Conservation (phyloP, 495 filamentous ascomycete species). For the Chlorociboria aeruginascens region DNA sequence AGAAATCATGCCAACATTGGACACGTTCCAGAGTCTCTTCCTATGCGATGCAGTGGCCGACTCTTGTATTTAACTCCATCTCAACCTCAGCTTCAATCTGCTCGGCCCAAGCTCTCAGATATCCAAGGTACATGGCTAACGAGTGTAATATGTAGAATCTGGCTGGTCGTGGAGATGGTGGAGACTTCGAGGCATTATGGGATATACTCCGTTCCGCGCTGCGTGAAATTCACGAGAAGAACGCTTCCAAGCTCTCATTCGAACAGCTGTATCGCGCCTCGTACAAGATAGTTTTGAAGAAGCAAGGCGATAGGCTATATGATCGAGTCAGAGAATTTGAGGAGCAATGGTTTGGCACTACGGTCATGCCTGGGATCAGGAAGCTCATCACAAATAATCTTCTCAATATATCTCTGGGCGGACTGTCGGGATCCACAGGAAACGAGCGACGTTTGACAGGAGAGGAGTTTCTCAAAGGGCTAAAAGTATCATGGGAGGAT, state of each 20-base stretch:
- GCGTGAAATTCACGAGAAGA: conserved; percentile 79
- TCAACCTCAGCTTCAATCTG: background rate
- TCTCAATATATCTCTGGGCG: conserved; percentile 30
- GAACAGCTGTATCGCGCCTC: conserved; percentile 91
- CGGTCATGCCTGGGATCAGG: conserved; percentile 53
- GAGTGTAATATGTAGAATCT: background rate
- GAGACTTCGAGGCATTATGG: conserved; percentile 50
- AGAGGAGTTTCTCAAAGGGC: conserved; percentile 65
- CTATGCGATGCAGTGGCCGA: background rate
- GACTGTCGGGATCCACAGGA: conserved; percentile 43
- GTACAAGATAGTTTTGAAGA: conserved; percentile 90
- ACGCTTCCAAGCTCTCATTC: conserved; percentile 82
- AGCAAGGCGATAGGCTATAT: conserved; percentile 78
- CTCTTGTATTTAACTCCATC: background rate
- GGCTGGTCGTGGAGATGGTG: conserved; percentile 6
- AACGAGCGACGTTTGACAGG: conserved; percentile 69
- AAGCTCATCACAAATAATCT: conserved; percentile 50
- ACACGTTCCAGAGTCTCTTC: background rate
- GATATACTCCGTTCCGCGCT: conserved; percentile 58
- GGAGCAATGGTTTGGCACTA: conserved; percentile 58
- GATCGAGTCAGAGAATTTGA: conserved; percentile 67
- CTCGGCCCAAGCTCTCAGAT: background rate
- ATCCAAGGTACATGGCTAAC: background rate
- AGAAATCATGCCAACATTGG: background rate
- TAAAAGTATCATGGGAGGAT: conserved; percentile 73